Evolutionary conservation across 1,284 basidiomycete species (phyloP), one percentile per base, ranked within the genome.

Genomic region (Porodaedalea pini): DNA sequence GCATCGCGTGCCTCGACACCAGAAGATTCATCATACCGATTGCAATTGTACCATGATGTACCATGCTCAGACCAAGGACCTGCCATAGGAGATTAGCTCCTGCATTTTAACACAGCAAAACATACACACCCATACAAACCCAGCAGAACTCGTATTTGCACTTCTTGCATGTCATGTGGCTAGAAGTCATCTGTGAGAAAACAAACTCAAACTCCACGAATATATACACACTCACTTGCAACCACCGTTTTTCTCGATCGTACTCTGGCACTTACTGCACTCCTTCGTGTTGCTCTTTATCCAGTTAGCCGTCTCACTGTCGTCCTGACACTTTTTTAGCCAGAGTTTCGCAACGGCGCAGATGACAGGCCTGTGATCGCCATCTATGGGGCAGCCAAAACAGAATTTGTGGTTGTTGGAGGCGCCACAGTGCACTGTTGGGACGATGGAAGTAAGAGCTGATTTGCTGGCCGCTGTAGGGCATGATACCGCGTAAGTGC

Each of bases 81-180:
- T 84, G 68, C 79, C 82, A 66, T 78, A 74, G 4, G 65, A 71
- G 21, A 11, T 21, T 58, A 56, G 37, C 25, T n/a, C n/a, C 54
- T 39, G 2, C 8, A 13, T 2, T 37, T 17, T 32, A 3, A 11
- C 34, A 13, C 13, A 17, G 21, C 13, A 17, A n/a, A 3, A 29
- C 11, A 19, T 32, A 64, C 70, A 58, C 62, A 82, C 83, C 86
- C 87, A 89, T 88, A 72, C 86, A 88, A 39, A 90, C 85, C 85
- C 85, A 90, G 65, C 86, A 89, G 65, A 88, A 89, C 75, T 92
- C 90, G 69, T 93, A 87, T 70, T 92, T 94, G 80, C 94, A 97
- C 76, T 96, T 97, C 80, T 96, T 95, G 79, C 94, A 97, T n/a
- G 94, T 97, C 94, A 97, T 97, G 73, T 97, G 94, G 78, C 92